These are phyloP conservation scores for Strobilomyces dryophilus DNA, from an alignment of 768 basidiomycete genomes.

Conservation along the genomic window DNA sequence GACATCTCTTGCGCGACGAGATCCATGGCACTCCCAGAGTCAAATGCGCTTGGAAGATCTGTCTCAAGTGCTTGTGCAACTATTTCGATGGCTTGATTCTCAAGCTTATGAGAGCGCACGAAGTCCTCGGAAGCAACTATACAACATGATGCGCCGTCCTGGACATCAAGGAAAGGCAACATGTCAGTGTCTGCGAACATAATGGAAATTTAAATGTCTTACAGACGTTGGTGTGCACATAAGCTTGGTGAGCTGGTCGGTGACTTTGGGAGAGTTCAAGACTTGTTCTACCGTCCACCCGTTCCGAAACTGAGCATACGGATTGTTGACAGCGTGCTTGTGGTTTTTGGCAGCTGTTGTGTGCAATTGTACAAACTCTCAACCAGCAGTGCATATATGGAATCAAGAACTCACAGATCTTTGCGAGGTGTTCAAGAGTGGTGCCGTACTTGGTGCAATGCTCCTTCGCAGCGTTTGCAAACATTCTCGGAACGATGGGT, in stretches of 20 bases:
- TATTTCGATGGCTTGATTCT: conserved; percentile 87
- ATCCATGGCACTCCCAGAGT: conserved; percentile 70
- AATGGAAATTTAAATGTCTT: too few species aligned
- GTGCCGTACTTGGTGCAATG: conserved; percentile 75
- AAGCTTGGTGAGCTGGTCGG: conserved; percentile 69
- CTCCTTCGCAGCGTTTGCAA: conserved; percentile 68
- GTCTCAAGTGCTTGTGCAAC: conserved; percentile 63
- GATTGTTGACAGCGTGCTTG: conserved; percentile 75
- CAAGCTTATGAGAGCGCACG: conserved; percentile 63
- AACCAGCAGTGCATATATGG: not conserved
- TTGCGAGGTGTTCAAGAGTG: conserved; percentile 60
- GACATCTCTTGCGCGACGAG: conserved; percentile 80
- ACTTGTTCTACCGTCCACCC: conserved; percentile 78
- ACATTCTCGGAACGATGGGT: conserved; percentile 68
- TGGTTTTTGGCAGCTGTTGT: conserved; percentile 78
- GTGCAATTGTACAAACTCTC: not conserved
- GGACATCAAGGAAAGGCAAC: not conserved
- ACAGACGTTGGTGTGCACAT: conserved; percentile 88
- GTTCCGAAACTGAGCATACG: conserved; percentile 81
- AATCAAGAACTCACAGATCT: conserved; percentile 53
- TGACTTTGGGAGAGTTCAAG: conserved; percentile 61
- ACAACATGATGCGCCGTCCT: conserved; percentile 77
- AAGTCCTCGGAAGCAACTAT: conserved; percentile 78
- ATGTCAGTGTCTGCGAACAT: conserved; percentile 10
- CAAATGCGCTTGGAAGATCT: conserved; percentile 61